A percentile compares a stretch with the other conserved stretches of the same genome.
phyloP scores from a whole-genome alignment of 805 yeast species.

The Diddensiella caesifluorescens region DNA sequence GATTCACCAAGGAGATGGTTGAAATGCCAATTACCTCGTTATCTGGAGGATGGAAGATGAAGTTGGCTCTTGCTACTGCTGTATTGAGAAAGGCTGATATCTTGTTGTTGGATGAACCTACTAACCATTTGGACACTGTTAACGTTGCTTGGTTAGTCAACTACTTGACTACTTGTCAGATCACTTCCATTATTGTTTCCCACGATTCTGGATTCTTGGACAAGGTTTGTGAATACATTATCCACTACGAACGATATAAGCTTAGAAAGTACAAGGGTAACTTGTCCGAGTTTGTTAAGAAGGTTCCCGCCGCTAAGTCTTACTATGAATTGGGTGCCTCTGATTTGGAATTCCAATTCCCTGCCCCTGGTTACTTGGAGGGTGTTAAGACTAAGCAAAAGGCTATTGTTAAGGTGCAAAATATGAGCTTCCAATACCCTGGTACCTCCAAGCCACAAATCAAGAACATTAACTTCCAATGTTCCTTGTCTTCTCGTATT shows the following conservation, averaged over 20 bases:
- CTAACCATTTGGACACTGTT: conserved; percentile 99
- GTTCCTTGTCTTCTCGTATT: conserved; percentile 98
- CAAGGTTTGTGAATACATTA: conserved; percentile 94
- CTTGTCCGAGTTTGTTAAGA: conserved; percentile 96
- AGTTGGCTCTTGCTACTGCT: conserved; percentile 98
- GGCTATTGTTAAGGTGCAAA: conserved; percentile 96
- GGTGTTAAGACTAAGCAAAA: conserved; percentile 99
- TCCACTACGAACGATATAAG: conserved; percentile 99
- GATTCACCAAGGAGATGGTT: conserved; percentile 91
- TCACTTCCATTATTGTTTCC: conserved; percentile 96
- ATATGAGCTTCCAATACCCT: conserved; percentile 99
- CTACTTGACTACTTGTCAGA: conserved; percentile 98
- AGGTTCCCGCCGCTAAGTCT: conserved; percentile 97
- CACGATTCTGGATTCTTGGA: conserved; percentile 99
- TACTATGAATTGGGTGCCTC: conserved; percentile 99
- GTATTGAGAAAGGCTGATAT: conserved; percentile 97
- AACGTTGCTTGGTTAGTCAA: conserved; percentile 99
- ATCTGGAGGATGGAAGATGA: conserved; percentile 99
- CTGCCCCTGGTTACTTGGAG: conserved; percentile 99
- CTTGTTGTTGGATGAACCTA: conserved; percentile 97
- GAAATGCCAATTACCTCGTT: conserved; percentile 90
- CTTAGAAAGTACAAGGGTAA: conserved; percentile 99
- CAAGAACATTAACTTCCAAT: conserved; percentile 89
- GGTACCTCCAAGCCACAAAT: conserved; percentile 98
- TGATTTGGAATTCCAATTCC: conserved; percentile 94